Evolutionary conservation across 164 flowering plant genomes (phyloP).

Genomic region (Piper betle): DNA sequence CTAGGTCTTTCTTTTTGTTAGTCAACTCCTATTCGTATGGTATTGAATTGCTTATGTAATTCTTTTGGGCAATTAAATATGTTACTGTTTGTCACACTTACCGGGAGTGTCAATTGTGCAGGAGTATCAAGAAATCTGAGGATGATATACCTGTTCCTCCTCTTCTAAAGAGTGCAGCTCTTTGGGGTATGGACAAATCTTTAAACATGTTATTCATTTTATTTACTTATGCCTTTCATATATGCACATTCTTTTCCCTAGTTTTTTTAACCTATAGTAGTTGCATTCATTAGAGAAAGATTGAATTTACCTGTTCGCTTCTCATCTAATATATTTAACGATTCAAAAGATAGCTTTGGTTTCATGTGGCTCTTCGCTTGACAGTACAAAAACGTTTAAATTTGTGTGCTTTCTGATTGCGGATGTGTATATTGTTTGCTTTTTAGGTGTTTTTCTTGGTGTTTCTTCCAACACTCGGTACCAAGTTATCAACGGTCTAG

Average conservation of each 20-base stretch:
- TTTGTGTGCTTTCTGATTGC: neutral
- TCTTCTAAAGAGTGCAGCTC: conserved; percentile 84
- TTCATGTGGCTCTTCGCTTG: neutral
- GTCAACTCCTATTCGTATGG: no score
- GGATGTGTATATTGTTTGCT: neutral
- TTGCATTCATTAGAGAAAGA: no score
- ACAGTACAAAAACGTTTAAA: no score
- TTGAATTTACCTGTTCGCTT: no score
- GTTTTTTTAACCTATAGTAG: no score
- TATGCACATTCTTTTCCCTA: neutral
- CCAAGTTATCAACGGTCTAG: conserved; percentile 79
- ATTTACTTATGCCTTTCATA: neutral
- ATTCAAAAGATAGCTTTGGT: no score
- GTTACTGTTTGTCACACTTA: neutral
- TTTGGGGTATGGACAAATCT: conserved; percentile 53
- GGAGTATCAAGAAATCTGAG: conserved; percentile 76
- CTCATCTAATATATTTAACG: no score
- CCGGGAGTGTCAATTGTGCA: conserved; percentile 14
- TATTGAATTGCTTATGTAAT: no score
- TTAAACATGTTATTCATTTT: neutral
- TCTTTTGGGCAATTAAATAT: neutral
- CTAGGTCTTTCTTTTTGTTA: no score
- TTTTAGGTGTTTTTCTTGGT: conserved; percentile 77
- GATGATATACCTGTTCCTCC: conserved; percentile 93
- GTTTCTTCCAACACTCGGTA: conserved; percentile 92